phyloP scores from a whole-genome alignment of 2,329 filamentous ascomycete genomes.

The Chrysoporthe deuterocubensis region DNA sequence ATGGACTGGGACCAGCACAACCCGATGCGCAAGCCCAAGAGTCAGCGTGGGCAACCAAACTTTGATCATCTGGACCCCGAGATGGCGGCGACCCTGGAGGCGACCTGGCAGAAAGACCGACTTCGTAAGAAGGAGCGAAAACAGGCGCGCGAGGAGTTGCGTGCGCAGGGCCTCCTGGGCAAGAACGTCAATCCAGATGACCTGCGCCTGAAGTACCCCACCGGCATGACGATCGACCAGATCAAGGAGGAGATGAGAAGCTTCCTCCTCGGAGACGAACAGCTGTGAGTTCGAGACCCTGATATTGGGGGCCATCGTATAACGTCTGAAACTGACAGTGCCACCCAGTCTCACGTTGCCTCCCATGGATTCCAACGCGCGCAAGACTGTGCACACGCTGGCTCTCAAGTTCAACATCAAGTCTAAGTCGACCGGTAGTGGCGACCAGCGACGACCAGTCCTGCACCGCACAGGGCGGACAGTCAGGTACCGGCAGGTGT shows the following conservation, averaged over 20 bases:
- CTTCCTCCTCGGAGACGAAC: constrained; percentile 68
- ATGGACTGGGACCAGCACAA: constrained; percentile 81
- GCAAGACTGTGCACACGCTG: constrained; percentile 80
- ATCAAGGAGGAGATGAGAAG: constrained; percentile 72
- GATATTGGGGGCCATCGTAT: not conserved
- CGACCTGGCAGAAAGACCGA: constrained; percentile 69
- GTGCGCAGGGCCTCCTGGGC: constrained; percentile 68
- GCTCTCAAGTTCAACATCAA: constrained; percentile 77
- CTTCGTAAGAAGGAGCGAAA: constrained; percentile 73
- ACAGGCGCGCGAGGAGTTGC: constrained; percentile 69
- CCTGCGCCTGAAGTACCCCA: constrained; percentile 71
- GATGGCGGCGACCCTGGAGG: constrained; percentile 61
- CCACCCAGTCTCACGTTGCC: constrained; percentile 69
- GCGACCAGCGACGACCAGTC: constrained; percentile 73
- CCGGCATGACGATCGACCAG: constrained; percentile 72
- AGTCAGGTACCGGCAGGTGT: constrained; percentile 59
- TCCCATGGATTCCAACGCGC: constrained; percentile 78
- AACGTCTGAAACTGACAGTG: constrained; percentile 20
- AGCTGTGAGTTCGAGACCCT: constrained; percentile 57
- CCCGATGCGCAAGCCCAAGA: constrained; percentile 64
- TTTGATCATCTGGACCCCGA: constrained; percentile 70
- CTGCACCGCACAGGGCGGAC: constrained; percentile 77
- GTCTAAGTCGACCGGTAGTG: constrained; percentile 81
- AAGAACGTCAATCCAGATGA: constrained; percentile 60
- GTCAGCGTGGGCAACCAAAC: constrained; percentile 54